phyloP scores from a whole-genome alignment of 305 asterid genomes.

The Fraxinus platypoda region DNA sequence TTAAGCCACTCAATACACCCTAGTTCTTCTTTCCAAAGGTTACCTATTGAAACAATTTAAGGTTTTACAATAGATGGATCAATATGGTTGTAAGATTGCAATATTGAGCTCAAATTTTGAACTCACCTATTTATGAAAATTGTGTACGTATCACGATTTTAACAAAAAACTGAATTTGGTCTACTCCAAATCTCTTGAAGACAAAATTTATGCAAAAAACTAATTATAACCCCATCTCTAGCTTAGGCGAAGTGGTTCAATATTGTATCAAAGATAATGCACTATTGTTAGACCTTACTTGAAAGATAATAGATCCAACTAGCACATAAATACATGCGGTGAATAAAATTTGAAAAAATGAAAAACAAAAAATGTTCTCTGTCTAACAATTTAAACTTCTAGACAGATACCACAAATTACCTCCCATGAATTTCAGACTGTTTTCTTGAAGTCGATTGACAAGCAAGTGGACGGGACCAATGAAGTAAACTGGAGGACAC shows the following conservation, averaged over 20 bases:
- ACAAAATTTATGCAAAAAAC: neutral
- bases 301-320: neutral
- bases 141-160: neutral
- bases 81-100: neutral
- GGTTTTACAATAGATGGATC: neutral
- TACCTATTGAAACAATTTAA: constrained; percentile 4
- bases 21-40: constrained; percentile 46
- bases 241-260: neutral
- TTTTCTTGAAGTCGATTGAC: constrained; percentile 18
- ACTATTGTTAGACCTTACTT: neutral
- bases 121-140: neutral
- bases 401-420: neutral
- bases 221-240: neutral
- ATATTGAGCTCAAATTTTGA: neutral
- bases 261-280: neutral
- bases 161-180: neutral
- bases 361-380: neutral
- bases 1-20: constrained; percentile 46
- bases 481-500: constrained; percentile 28
- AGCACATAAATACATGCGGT: neutral
- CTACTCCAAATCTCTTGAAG: neutral
- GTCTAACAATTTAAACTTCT: neutral
- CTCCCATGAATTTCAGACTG: constrained; percentile 19
- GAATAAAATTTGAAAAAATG: neutral
- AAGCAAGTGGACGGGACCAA: constrained; percentile 32